Percentiles rank a stretch among this genome's conserved stretches.
These are phyloP conservation scores for Anastatica hierochuntica DNA, from an alignment of 345 rosid genomes.

Conservation along the genomic window DNA sequence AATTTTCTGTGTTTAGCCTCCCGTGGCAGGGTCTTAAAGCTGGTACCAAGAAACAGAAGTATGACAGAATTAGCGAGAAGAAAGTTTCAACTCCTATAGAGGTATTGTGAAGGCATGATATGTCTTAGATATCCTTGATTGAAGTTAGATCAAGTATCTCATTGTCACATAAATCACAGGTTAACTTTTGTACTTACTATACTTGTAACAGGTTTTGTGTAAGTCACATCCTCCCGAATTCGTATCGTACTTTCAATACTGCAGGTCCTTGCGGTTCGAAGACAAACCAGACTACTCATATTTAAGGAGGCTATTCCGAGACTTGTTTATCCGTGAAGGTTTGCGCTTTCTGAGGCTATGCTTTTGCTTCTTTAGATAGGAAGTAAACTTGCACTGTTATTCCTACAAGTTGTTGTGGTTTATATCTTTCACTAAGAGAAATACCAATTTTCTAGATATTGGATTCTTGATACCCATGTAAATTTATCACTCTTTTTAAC, in stretches of 20 bases:
- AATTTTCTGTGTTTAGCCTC: conserved; percentile 41
- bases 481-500: not conserved
- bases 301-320: conserved; percentile 69
- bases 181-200: not conserved
- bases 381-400: not conserved
- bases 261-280: conserved; percentile 73
- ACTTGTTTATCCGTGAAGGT: conserved; percentile 77
- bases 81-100: conserved; percentile 87
- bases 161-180: not conserved
- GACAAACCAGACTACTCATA: conserved; percentile 86
- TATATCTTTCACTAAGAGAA: too few relatives aligned
- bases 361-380: not conserved
- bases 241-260: conserved; percentile 77
- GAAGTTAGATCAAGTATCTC: not conserved
- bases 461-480: not conserved
- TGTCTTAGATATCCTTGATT: conserved; percentile 4
- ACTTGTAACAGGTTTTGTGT: conserved; percentile 52
- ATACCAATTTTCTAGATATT: too few relatives aligned
- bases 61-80: conserved; percentile 84
- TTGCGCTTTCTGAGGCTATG: conserved; percentile 2
- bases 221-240: conserved; percentile 64
- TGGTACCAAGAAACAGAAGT: conserved; percentile 81
- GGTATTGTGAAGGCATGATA: conserved; percentile 31
- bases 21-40: conserved; percentile 97
- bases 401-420: too few relatives aligned